Evolutionary conservation across 106 monocot genomes (phyloP).

Genomic region (Xerophyta viscosa): DNA sequence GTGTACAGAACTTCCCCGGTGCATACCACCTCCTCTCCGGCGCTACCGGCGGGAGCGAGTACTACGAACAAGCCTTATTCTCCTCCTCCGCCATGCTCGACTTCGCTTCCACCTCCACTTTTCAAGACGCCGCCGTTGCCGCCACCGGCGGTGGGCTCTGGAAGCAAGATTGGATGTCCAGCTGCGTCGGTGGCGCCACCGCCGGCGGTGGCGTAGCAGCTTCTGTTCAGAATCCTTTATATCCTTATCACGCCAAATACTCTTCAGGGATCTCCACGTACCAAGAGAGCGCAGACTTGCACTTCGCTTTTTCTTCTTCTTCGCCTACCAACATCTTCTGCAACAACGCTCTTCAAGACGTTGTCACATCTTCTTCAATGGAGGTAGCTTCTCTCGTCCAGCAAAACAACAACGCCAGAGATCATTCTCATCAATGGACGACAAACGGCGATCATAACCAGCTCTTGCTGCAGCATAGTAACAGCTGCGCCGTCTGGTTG

Average conservation of each 20-base stretch:
- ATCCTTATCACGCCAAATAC: constrained; percentile 5
- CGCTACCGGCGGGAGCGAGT: background rate
- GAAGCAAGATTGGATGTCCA: constrained; percentile 1
- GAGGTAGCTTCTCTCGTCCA: constrained; percentile 4
- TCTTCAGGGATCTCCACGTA: background rate
- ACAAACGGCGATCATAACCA: constrained; percentile 14
- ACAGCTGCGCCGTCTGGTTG: background rate
- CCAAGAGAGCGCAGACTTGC: constrained; percentile 2
- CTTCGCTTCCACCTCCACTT: background rate
- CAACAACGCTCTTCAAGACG: constrained; percentile 12
- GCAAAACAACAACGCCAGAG: background rate
- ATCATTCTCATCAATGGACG: background rate
- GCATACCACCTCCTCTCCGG: constrained; percentile 7
- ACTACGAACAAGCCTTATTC: constrained; percentile 13
- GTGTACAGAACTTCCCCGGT: constrained; percentile 3
- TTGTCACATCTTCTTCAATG: background rate
- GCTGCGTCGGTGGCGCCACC: background rate
- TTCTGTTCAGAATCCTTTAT: constrained; percentile 3
- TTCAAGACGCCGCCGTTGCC: background rate
- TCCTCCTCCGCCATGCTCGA: constrained; percentile 2
- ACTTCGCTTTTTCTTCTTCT: background rate
- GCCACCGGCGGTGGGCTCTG: too few species aligned
- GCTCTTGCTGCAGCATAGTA: constrained; percentile 14
- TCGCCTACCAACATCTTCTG: background rate
- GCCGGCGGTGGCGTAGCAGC: background rate